Conservation (phyloP, 2,329 filamentous ascomycete species). For the Claviceps arundinis region DNA sequence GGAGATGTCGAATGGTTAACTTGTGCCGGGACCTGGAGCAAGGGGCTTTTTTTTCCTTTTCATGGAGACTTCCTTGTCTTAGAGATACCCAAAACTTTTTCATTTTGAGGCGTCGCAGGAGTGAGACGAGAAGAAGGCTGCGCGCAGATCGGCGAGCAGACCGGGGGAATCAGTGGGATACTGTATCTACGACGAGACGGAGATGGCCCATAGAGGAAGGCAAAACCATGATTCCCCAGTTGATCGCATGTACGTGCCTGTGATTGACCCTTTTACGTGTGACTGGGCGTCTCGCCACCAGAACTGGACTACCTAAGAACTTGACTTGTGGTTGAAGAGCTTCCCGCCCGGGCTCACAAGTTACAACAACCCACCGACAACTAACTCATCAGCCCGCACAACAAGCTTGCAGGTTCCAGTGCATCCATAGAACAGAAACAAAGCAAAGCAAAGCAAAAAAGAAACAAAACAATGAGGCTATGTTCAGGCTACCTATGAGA, state of each 20-base stretch:
- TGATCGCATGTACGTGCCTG: not conserved
- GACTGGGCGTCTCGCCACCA: no score
- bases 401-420: no score
- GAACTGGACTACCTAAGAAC: no score
- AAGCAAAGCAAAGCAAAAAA: no score
- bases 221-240: not conserved
- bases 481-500: no score
- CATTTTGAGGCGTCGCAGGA: slow-evolving; percentile 5
- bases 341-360: no score
- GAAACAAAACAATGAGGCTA: no score
- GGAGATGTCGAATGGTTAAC: slow-evolving; percentile 13
- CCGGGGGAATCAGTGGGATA: not conserved
- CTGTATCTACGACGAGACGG: not conserved
- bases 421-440: no score
- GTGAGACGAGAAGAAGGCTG: slow-evolving; percentile 4
- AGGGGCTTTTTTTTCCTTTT: slow-evolving; percentile 14
- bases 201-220: slow-evolving; percentile 1
- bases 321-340: no score
- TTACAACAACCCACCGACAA: no score
- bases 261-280: no score
- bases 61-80: slow-evolving; percentile 11
- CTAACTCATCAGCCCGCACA: no score
- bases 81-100: slow-evolving; percentile 22
- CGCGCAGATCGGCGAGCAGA: slow-evolving; percentile 1
- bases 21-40: slow-evolving; percentile 15